Evolutionary conservation across 345 rosid species (phyloP).

Genomic region (Eucalyptus melliodora): DNA sequence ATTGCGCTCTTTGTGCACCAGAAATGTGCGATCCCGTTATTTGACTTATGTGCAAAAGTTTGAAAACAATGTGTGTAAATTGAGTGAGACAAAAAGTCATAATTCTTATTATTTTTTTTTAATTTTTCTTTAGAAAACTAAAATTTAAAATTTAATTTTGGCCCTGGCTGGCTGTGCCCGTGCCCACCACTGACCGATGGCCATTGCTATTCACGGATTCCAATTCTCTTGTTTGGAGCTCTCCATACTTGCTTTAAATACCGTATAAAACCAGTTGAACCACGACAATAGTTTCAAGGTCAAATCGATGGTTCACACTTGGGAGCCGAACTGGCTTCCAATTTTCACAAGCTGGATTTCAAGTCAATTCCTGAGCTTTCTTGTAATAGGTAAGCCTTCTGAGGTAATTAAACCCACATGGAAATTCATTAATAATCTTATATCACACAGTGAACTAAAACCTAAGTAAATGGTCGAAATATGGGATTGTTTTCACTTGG

Average conservation of each 20-base stretch:
- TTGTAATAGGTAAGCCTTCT: background rate
- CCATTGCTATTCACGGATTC: conserved; percentile 2
- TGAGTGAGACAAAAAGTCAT: background rate
- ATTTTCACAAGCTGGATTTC: background rate
- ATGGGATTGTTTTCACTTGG: background rate
- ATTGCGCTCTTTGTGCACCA: background rate
- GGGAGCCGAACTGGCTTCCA: background rate
- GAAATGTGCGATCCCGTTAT: background rate
- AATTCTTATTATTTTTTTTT: background rate
- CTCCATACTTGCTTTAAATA: conserved; percentile 8
- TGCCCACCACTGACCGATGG: background rate
- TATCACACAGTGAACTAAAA: background rate
- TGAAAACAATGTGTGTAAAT: background rate
- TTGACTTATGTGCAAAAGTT: background rate
- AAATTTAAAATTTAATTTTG: background rate
- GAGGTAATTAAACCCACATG: background rate
- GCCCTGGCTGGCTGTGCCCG: background rate
- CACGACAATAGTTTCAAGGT: background rate
- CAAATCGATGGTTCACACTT: background rate
- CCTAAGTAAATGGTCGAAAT: background rate
- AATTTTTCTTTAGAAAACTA: background rate
- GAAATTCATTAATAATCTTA: background rate
- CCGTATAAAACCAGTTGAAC: background rate
- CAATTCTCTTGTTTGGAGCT: conserved; percentile 37
- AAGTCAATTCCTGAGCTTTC: background rate